Percentiles rank a stretch among this genome's conserved stretches.
phyloP scores from a whole-genome alignment of 2,329 filamentous ascomycete species.

The Fusarium pseudonygamai region DNA sequence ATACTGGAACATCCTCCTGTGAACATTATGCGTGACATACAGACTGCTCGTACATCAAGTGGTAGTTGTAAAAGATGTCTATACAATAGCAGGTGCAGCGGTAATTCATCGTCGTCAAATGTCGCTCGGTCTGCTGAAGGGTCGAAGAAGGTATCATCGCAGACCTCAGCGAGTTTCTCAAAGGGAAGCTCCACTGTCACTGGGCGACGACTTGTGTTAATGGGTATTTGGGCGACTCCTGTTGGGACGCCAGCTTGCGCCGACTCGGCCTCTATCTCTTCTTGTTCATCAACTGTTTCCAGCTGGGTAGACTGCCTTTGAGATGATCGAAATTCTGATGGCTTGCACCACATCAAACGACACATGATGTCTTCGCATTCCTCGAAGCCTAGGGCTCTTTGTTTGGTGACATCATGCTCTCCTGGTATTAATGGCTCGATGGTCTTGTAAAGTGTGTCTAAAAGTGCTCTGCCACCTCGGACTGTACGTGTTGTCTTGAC shows the following conservation, averaged over 20 bases:
- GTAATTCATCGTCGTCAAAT: constrained; percentile 88
- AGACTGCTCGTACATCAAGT: constrained; percentile 82
- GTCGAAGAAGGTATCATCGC: constrained; percentile 79
- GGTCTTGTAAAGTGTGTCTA: constrained; percentile 73
- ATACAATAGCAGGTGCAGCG: constrained; percentile 81
- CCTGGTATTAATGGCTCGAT: constrained; percentile 53
- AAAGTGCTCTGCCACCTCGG: constrained; percentile 77
- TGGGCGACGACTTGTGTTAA: constrained; percentile 60
- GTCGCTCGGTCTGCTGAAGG: constrained; percentile 59
- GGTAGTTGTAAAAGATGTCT: constrained; percentile 78
- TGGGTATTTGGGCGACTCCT: constrained; percentile 53
- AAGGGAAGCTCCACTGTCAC: constrained; percentile 73
- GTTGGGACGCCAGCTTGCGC: constrained; percentile 33
- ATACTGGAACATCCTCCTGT: constrained; percentile 83
- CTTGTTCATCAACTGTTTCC: constrained; percentile 66
- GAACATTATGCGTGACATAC: constrained; percentile 90
- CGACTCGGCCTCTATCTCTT: constrained; percentile 57
- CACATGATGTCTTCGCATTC: constrained; percentile 83
- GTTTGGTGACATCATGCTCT: constrained; percentile 46
- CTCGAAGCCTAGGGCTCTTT: constrained; percentile 69
- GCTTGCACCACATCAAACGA: constrained; percentile 79
- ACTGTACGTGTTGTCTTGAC: constrained; percentile 75
- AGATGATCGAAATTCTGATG: constrained; percentile 45
- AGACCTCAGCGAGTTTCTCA: constrained; percentile 75
- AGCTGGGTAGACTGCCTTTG: constrained; percentile 52